These are phyloP conservation scores for Teunomyces tritomae DNA, from an alignment of 805 yeast genomes.

Conservation along the genomic window DNA sequence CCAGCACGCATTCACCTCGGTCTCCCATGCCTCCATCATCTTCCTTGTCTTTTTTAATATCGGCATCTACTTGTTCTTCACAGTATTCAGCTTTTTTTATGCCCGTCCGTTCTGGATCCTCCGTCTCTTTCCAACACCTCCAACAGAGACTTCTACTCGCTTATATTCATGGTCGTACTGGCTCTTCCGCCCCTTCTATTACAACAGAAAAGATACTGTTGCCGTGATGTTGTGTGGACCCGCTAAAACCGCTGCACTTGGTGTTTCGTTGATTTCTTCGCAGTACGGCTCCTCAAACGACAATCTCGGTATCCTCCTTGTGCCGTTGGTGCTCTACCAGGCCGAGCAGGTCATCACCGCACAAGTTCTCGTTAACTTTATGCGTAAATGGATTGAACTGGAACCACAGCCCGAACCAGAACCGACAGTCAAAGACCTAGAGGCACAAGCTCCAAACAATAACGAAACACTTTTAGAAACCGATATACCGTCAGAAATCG, in stretches of 20 bases:
- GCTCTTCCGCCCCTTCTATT: constrained; percentile 62
- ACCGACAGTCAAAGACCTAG: background rate
- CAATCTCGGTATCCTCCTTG: constrained; percentile 67
- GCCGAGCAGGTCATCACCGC: constrained; percentile 86
- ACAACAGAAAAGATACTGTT: constrained; percentile 68
- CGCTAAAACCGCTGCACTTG: constrained; percentile 90
- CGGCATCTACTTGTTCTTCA: constrained; percentile 76
- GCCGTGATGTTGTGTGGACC: constrained; percentile 86
- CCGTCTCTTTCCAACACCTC: constrained; percentile 46
- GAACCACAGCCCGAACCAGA: constrained; percentile 15
- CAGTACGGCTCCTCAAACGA: constrained; percentile 67
- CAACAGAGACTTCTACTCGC: constrained; percentile 35
- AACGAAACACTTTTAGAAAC: background rate
- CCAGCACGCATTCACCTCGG: constrained; percentile 72
- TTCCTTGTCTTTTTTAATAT: constrained; percentile 80
- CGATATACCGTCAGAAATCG: background rate
- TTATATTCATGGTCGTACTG: constrained; percentile 46
- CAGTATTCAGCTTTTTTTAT: constrained; percentile 54
- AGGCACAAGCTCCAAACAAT: background rate
- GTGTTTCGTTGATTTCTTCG: constrained; percentile 77
- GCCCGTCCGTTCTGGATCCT: constrained; percentile 60
- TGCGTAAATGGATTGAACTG: constrained; percentile 66
- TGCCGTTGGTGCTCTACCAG: constrained; percentile 83
- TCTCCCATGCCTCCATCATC: constrained; percentile 65
- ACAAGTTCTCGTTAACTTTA: constrained; percentile 60